phyloP scores from a whole-genome alignment of 345 rosid species.

The Balakata baccata region DNA sequence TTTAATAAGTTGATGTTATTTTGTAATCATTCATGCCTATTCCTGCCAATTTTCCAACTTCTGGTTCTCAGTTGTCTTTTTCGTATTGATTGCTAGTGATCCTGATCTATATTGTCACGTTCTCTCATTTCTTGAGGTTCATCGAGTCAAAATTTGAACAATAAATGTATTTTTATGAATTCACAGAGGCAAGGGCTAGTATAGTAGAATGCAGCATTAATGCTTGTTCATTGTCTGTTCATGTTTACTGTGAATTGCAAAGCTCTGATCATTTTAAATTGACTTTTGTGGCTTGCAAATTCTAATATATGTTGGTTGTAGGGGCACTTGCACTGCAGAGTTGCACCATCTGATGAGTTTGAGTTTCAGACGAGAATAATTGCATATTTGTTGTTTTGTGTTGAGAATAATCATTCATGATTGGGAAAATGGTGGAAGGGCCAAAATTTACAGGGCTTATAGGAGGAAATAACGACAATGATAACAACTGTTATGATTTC shows the following conservation, averaged over 20 bases:
- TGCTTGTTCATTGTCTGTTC: background rate
- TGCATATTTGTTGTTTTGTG: slow-evolving; percentile 4
- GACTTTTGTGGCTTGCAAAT: background rate
- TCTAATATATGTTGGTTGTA: background rate
- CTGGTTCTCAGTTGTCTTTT: too few relatives aligned
- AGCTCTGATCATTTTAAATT: too few relatives aligned
- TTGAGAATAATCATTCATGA: slow-evolving; percentile 28
- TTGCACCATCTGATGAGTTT: background rate
- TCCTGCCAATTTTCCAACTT: too few relatives aligned
- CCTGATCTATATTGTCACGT: too few relatives aligned
- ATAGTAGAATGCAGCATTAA: background rate
- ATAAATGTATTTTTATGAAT: background rate
- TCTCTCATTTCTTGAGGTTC: too few relatives aligned
- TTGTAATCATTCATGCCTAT: too few relatives aligned
- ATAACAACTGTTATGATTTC: slow-evolving; percentile 45
- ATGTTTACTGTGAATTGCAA: background rate
- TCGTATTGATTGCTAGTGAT: too few relatives aligned
- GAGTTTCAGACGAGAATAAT: slow-evolving; percentile 20
- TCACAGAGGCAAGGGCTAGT: background rate
- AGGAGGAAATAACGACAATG: slow-evolving; percentile 43
- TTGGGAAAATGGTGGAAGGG: slow-evolving; percentile 54
- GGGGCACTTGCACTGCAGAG: background rate
- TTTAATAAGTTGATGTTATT: too few relatives aligned
- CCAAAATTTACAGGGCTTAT: slow-evolving; percentile 46
- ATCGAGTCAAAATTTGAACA: background rate